Evolutionary conservation across 805 yeast species (phyloP), one percentile per base, ranked within the genome.

Genomic region (Hanseniaspora meyeri): DNA sequence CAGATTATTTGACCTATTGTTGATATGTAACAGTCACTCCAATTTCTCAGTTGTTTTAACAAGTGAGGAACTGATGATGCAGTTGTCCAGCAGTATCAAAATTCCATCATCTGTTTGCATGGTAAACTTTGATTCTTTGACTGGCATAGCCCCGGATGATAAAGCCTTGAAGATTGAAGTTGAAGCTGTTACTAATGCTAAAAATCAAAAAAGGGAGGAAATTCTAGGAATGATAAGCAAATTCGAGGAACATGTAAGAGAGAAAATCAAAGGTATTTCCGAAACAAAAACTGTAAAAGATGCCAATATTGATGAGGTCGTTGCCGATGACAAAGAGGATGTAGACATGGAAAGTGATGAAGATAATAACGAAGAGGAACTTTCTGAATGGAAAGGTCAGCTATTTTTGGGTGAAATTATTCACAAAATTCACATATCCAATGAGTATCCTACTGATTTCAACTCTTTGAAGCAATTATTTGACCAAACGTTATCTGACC

Each of bases 161-260:
- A 71, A 68, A 24, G 70, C 68, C 19, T 77, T 82, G 52, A 82
- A 78, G 49, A 60, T 74, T 32, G 87, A 84, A 63, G 76, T 85
- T 31, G 68, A 74, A 17, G 79, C 83, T 0, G 79, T 86, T 14
- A 75, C 71, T 45, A 59, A 70, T n/a, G 90, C 90, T 0, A 86
- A 86, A 61, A 78, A 77, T 20, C 71, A 68, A 53, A 86, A 84
- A 65, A 72, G 83, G 59, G 64, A 64, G 10, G 38, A 67, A 0
- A 77, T 77, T 57, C 61, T 74, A 20, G 69, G 70, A 0, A 64
- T 73, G 17, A 60, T 85, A 34, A 62, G 64, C 2, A 68, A 68
- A 12, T 62, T 84, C 8, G 80, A 80, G 58, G 66, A 67, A 4
- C 58, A 62, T 11, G 62, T 75, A 7, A 59, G 74, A 40, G 57